These are phyloP conservation scores for Mangifera indica DNA, from an alignment of 345 rosid species.

Conservation along the genomic window DNA sequence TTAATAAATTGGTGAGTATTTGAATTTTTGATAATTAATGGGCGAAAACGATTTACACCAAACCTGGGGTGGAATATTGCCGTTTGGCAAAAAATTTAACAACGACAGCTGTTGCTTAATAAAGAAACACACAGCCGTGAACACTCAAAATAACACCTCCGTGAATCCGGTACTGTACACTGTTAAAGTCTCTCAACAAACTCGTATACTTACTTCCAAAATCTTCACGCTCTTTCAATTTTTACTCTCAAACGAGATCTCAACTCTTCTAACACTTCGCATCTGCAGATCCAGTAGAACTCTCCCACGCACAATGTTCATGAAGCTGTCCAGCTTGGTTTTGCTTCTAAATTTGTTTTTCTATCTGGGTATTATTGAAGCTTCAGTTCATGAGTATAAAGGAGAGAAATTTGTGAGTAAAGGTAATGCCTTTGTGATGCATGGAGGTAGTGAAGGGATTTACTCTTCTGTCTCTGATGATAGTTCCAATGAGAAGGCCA, in stretches of 20 bases:
- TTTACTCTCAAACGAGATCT: not conserved
- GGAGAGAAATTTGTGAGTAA: conserved; percentile 66
- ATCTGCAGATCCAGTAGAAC: conserved; percentile 39
- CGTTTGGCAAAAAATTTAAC: too few species aligned
- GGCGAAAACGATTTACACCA: too few species aligned
- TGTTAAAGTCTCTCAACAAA: not conserved
- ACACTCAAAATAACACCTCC: too few species aligned
- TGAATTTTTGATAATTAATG: too few species aligned
- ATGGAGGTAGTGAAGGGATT: conserved; percentile 95
- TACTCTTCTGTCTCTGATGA: conserved; percentile 54
- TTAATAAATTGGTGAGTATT: too few species aligned
- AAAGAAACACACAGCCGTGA: too few species aligned
- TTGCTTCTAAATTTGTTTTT: conserved; percentile 29
- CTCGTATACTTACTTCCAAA: too few species aligned
- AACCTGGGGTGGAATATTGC: too few species aligned
- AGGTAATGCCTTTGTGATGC: conserved; percentile 92
- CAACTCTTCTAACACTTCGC: not conserved
- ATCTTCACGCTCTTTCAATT: not conserved
- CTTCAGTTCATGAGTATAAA: conserved; percentile 84
- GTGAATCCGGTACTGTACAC: too few species aligned
- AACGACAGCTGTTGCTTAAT: too few species aligned
- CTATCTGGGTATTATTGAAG: conserved; percentile 33
- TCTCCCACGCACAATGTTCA: conserved; percentile 15
- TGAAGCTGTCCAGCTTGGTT: conserved; percentile 12
- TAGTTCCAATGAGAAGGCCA: conserved; percentile 27